These are phyloP conservation scores for Platanthera zijinensis DNA, from an alignment of 106 monocot species.

Conservation along the genomic window DNA sequence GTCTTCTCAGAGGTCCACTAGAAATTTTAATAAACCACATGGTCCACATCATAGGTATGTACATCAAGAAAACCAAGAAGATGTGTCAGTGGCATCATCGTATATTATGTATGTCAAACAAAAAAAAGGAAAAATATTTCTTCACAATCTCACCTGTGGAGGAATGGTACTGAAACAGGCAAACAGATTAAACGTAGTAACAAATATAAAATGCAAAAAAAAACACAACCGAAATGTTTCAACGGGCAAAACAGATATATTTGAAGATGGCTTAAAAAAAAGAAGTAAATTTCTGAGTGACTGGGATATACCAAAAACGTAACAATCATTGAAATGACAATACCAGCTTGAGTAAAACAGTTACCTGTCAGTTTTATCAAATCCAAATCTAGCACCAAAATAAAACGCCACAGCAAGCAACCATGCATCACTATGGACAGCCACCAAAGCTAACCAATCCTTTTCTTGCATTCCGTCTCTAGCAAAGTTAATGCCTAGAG, in stretches of 20 bases:
- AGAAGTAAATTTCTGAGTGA: neutral
- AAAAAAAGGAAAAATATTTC: neutral
- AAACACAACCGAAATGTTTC: neutral
- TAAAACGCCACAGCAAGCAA: constrained; percentile 22
- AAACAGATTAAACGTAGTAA: neutral
- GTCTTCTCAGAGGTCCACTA: too few relatives aligned
- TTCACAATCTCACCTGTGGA: neutral
- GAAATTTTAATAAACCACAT: too few relatives aligned
- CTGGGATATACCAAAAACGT: neutral
- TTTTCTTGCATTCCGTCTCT: constrained; percentile 21
- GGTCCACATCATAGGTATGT: too few relatives aligned
- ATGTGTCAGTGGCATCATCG: neutral
- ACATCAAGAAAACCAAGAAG: neutral
- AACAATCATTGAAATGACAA: neutral
- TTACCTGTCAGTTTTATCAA: constrained; percentile 16
- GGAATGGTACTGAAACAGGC: neutral
- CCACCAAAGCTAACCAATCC: constrained; percentile 20
- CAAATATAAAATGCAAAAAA: neutral
- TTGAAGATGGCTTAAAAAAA: neutral
- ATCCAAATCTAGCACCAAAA: constrained; percentile 23
- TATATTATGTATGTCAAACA: neutral
- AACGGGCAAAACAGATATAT: neutral
- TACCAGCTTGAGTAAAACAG: neutral
- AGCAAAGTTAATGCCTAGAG: constrained; percentile 20
- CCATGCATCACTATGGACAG: constrained; percentile 25